Conservation (phyloP, 2,329 filamentous ascomycete species). For the Xylariales sp. region DNA sequence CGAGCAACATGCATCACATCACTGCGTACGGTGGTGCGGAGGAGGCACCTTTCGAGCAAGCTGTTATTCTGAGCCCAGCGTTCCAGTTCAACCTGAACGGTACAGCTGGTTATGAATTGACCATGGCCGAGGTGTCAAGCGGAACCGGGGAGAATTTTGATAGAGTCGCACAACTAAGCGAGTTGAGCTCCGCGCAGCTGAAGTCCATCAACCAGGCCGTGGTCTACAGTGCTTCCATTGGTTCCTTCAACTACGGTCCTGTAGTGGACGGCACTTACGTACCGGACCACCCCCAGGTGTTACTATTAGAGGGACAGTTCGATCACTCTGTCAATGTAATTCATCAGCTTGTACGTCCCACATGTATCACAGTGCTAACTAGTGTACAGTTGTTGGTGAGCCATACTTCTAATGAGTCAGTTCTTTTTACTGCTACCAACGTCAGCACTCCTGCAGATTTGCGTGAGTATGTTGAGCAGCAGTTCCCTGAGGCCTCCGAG, state of each 20-base stretch:
- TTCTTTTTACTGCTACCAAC: constrained; percentile 33
- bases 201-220: constrained; percentile 7
- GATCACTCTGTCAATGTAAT: constrained; percentile 7
- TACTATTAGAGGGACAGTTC: constrained; percentile 5
- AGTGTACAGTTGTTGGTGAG: constrained; percentile 12
- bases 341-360: too few relatives aligned
- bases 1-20: constrained; percentile 40
- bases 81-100: constrained; percentile 20
- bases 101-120: constrained; percentile 11
- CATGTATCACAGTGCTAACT: too few relatives aligned
- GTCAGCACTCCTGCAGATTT: constrained; percentile 32
- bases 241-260: constrained; percentile 8
- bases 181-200: constrained; percentile 4
- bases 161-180: constrained; percentile 1
- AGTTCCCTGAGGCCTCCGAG: constrained; percentile 15
- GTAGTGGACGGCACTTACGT: constrained; percentile 7
- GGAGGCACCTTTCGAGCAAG: constrained; percentile 14
- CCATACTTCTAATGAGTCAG: constrained; percentile 44
- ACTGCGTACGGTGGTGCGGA: constrained; percentile 37
- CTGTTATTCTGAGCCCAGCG: constrained; percentile 19
- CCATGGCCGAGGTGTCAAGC: constrained; percentile 13
- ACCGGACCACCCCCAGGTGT: constrained; percentile 6
- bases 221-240: not conserved
- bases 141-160: constrained; percentile 8
- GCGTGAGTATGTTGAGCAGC: constrained; percentile 10